A percentile compares a stretch with the other conserved stretches of the same genome.
Conservation (phyloP, 2,329 filamentous ascomycete genomes). For the Colletotrichum karsti region DNA sequence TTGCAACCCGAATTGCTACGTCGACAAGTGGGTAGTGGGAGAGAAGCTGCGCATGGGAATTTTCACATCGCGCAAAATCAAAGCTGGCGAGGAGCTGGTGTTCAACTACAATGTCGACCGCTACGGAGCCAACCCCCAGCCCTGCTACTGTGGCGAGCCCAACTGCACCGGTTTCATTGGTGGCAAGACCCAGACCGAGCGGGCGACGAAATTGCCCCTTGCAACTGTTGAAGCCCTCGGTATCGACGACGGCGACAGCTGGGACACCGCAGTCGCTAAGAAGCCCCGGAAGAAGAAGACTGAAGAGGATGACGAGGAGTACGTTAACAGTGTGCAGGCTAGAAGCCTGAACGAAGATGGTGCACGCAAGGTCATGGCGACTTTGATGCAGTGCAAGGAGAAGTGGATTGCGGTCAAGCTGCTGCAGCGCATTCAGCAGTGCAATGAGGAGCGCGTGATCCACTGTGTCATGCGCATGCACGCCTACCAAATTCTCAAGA, state of each 20-base stretch:
- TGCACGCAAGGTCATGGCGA: conserved; percentile 94
- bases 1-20: conserved; percentile 98
- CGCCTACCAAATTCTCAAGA: conserved; percentile 94
- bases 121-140: conserved; percentile 95
- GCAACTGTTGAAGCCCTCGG: conserved; percentile 94
- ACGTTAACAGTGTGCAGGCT: conserved; percentile 87
- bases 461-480: conserved; percentile 95
- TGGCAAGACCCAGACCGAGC: conserved; percentile 96
- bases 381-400: conserved; percentile 97
- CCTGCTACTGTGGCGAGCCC: conserved; percentile 93
- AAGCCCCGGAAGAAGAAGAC: conserved; percentile 92
- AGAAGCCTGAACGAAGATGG: conserved; percentile 82
- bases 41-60: conserved; percentile 99
- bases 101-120: conserved; percentile 99
- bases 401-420: conserved; percentile 99
- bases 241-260: conserved; percentile 90
- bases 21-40: conserved; percentile 99
- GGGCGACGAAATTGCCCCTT: conserved; percentile 88
- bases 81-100: conserved; percentile 91
- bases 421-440: conserved; percentile 85
- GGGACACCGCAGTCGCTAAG: conserved; percentile 90
- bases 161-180: conserved; percentile 98
- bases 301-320: conserved; percentile 93
- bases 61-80: conserved; percentile 86
- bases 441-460: conserved; percentile 85